Conservation (phyloP, 768 basidiomycete species). For the Suillus sp. region DNA sequence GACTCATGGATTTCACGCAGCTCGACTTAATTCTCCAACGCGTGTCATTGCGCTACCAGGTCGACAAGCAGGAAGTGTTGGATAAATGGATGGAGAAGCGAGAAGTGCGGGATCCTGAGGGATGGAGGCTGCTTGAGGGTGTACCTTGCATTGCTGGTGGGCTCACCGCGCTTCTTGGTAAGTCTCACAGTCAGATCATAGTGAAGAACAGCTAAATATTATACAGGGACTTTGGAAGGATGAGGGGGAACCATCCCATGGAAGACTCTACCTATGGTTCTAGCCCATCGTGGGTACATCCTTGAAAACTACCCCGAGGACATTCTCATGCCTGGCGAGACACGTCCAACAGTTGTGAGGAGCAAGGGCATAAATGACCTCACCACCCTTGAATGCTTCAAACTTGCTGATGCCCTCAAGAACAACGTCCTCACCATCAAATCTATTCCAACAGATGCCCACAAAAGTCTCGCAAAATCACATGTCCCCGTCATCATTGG, state of each 20-base stretch:
- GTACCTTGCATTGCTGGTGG: neutral
- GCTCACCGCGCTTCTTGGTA: neutral
- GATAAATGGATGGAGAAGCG: neutral
- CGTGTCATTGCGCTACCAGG: neutral
- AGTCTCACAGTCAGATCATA: neutral
- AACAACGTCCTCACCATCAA: neutral
- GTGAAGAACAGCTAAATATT: neutral
- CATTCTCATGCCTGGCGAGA: constrained; percentile 4
- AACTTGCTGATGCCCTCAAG: neutral
- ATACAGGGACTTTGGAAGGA: neutral
- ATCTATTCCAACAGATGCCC: neutral
- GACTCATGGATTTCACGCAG: neutral
- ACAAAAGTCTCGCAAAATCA: neutral
- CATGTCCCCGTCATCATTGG: neutral
- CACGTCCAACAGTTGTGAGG: neutral
- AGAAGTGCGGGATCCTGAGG: neutral
- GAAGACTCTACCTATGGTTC: neutral
- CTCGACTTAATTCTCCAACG: neutral
- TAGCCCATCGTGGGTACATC: constrained; percentile 2
- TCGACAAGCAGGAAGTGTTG: neutral
- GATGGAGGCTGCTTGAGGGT: neutral
- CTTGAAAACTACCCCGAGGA: neutral
- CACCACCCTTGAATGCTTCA: neutral
- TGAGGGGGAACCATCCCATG: neutral
- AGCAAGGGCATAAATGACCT: constrained; percentile 8